These are phyloP conservation scores for Symbiodinium pilosum DNA, from an alignment of 73 alveolate species.

Conservation along the genomic window DNA sequence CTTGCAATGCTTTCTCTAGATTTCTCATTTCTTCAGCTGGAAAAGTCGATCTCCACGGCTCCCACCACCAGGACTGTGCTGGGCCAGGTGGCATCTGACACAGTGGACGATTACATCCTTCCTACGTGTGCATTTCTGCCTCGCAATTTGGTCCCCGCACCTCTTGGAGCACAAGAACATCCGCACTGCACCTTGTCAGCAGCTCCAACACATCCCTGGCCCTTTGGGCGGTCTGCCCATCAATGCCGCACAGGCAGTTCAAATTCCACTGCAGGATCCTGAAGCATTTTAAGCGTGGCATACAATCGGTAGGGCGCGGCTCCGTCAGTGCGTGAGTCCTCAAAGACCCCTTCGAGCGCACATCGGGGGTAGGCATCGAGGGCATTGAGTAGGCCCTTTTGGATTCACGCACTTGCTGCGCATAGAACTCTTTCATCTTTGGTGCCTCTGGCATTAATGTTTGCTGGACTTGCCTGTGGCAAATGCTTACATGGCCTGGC, in stretches of 20 bases:
- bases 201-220: conserved; percentile 18
- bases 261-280: conserved; percentile 77
- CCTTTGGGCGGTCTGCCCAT: conserved; percentile 34
- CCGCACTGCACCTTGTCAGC: conserved; percentile 34
- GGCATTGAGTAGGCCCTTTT: too few relatives aligned
- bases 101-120: not conserved
- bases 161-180: conserved; percentile 57
- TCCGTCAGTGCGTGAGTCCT: too few relatives aligned
- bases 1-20: not conserved
- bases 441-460: not conserved
- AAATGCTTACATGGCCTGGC: not conserved
- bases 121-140: not conserved
- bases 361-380: too few relatives aligned
- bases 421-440: not conserved
- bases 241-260: conserved; percentile 73
- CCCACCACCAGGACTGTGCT: conserved; percentile 80
- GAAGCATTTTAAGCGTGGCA: too few relatives aligned
- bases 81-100: conserved; percentile 60
- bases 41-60: conserved; percentile 58
- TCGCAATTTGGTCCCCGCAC: not conserved
- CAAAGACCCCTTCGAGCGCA: too few relatives aligned
- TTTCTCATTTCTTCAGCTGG: conserved; percentile 38
- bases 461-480: not conserved
- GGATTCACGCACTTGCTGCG: not conserved
- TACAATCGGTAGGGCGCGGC: too few relatives aligned